Base-by-base conservation (phyloP, 129 eudicot species). In the Gnaphalium uliginosum region DNA sequence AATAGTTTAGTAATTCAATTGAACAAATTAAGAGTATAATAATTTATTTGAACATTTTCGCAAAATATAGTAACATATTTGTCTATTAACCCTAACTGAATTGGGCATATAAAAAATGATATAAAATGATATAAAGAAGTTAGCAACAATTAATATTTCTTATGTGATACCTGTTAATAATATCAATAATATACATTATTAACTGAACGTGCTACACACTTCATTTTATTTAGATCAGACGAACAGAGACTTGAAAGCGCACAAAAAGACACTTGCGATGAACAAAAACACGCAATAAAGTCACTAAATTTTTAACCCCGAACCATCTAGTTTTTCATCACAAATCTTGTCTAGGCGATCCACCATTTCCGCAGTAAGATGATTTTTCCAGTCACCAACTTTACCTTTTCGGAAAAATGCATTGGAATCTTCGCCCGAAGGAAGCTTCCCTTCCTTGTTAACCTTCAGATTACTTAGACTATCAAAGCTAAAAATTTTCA, bases 401-500 rank as follows among this genome's bases (percentile, higher is more conserved):
- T 81, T 66, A 17, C 83, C 86, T 19, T 58, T 54, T 22, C 84
- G 26, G 26, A 85, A 85, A 27, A 81, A 78, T 1, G 73, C 71
- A 25, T 30, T 53, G 26, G 64, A 37, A 8, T 70, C 71, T 17
- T 17, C 27, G 0, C 84, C 73, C 1, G 77, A 9, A 4, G 68
- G 43, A 67, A 43, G 43, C 62, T 71, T 82, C 6, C 89, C 87
- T 4, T 41, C 76, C 33, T 77, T 88, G 68, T 88, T 88, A 54
- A 81, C 89, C 15, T 83, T 85, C 56, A 84, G 57, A 4, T 66
- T 77, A 54, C 81, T 87, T 48, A 87, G 64, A 14, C 65, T 51
- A 13, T 76, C 88, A 62, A 87, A 84, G 75, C 91, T 84, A 50
- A 88, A 87, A 24, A 84, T n/a, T 35, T 48, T 66, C 32, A 67